Percentiles rank a stretch among this genome's conserved stretches.
These are phyloP conservation scores for Passiflora organensis DNA, from an alignment of 345 rosid species.

Conservation along the genomic window DNA sequence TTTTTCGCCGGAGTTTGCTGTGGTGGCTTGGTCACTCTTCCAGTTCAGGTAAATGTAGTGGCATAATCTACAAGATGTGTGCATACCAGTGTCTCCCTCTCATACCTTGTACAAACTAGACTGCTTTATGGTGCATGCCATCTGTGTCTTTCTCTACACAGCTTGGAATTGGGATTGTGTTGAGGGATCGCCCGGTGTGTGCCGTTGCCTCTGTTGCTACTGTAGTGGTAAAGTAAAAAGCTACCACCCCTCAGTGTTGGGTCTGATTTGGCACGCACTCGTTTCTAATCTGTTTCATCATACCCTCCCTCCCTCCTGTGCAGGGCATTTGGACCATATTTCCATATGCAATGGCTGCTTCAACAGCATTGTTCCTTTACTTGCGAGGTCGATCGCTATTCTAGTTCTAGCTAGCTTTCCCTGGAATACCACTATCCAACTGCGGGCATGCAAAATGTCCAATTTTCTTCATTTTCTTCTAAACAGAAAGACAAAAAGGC, in stretches of 20 bases:
- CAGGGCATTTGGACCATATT: conserved; percentile 85
- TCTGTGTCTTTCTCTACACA: conserved; percentile 26
- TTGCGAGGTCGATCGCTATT: conserved; percentile 22
- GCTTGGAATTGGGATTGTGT: conserved; percentile 65
- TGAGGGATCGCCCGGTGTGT: conserved; percentile 67
- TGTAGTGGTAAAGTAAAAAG: conserved; percentile 46
- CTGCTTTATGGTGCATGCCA: neutral
- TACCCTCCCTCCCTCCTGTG: too few species aligned
- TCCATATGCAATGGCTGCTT: conserved; percentile 67
- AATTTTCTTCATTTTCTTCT: too few species aligned
- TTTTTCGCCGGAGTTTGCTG: conserved; percentile 95
- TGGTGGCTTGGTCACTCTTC: conserved; percentile 84
- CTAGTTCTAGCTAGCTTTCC: too few species aligned
- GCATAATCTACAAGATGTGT: neutral
- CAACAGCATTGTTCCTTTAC: conserved; percentile 57
- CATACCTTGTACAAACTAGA: too few species aligned
- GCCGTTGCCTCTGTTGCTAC: conserved; percentile 80
- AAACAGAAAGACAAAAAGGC: too few species aligned
- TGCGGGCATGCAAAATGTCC: too few species aligned
- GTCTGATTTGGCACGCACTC: neutral
- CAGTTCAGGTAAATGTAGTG: conserved; percentile 54
- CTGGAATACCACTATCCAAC: too few species aligned
- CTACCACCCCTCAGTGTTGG: neutral
- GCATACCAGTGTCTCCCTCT: too few species aligned
- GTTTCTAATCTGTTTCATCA: conserved; percentile 5